Conservation (phyloP, 768 basidiomycete species). For the Strobilomyces confusus region DNA sequence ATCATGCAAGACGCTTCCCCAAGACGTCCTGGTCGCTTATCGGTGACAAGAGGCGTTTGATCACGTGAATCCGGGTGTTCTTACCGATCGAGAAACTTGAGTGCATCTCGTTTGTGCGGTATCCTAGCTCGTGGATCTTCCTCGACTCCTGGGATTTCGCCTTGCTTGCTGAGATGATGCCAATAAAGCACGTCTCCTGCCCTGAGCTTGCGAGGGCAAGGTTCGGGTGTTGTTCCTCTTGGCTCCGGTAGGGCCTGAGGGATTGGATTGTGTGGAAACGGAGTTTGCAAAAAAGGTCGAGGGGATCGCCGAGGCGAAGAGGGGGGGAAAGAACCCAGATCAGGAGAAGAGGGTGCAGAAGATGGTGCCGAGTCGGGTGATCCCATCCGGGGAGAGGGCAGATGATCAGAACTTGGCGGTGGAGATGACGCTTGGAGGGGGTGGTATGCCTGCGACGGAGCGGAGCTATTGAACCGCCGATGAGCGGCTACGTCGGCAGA, state of each 20-base stretch:
- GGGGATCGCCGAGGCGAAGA: constrained; percentile 25
- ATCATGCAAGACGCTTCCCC: constrained; percentile 17
- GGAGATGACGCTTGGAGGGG: constrained; percentile 18
- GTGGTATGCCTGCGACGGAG: constrained; percentile 21
- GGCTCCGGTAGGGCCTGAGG: constrained; percentile 11
- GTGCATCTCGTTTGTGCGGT: constrained; percentile 4
- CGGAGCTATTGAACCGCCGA: constrained; percentile 5
- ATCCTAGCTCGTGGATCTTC: constrained; percentile 56
- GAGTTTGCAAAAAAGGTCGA: constrained; percentile 12
- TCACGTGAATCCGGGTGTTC: constrained; percentile 12
- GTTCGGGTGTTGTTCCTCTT: constrained; percentile 15
- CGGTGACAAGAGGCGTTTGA: constrained; percentile 4
- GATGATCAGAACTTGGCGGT: constrained; percentile 16
- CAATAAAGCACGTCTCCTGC: constrained; percentile 67
- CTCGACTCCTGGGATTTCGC: constrained; percentile 66
- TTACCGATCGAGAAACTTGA: constrained; percentile 28
- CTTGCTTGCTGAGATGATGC: constrained; percentile 69
- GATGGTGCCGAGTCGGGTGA: constrained; percentile 20
- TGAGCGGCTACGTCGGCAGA: constrained; percentile 26
- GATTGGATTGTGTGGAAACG: constrained; percentile 8
- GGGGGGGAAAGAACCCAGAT: constrained; percentile 14
- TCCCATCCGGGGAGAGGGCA: constrained; percentile 22
- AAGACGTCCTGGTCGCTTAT: constrained; percentile 7
- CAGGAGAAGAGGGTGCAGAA: constrained; percentile 25
- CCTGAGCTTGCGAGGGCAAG: constrained; percentile 39